Percentiles rank a stretch among this genome's conserved stretches.
Evolutionary conservation across 208 protist genomes (phyloP).

Genomic region (Leishmania braziliensis): DNA sequence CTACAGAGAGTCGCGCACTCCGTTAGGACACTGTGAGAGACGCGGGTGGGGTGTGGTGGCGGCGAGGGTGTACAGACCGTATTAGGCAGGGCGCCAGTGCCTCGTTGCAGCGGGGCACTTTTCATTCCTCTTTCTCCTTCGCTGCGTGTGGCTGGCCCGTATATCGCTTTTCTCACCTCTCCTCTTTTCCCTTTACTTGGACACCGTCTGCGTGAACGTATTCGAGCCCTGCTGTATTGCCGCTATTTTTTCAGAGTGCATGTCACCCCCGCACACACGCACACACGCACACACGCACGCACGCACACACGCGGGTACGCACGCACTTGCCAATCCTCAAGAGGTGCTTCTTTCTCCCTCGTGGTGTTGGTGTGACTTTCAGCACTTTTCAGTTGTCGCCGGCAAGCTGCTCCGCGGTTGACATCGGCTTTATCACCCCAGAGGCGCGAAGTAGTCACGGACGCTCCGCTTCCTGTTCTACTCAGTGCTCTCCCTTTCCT

Average conservation of each 20-base stretch:
- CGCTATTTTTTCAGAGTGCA: background rate
- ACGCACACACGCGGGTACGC: background rate
- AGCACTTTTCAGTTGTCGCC: background rate
- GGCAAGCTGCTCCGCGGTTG: background rate
- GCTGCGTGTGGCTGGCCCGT: background rate
- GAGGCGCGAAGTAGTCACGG: background rate
- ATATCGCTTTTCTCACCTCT: background rate
- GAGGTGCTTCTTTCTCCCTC: background rate
- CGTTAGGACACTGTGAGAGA: background rate
- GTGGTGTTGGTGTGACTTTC: background rate
- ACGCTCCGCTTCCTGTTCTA: background rate
- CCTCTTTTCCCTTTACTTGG: background rate
- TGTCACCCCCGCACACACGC: background rate
- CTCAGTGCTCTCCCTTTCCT: background rate
- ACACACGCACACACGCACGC: background rate
- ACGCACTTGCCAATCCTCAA: background rate
- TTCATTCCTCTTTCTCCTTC: background rate
- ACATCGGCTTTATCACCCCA: background rate
- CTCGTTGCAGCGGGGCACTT: background rate
- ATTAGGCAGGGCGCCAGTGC: background rate
- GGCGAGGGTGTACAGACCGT: background rate
- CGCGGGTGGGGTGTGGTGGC: background rate
- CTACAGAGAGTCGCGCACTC: constrained; percentile 51
- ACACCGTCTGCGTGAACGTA: background rate
- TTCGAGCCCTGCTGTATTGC: background rate